These are phyloP conservation scores for Parvularia atlantis DNA, from an alignment of 78 protist species.

Conservation along the genomic window DNA sequence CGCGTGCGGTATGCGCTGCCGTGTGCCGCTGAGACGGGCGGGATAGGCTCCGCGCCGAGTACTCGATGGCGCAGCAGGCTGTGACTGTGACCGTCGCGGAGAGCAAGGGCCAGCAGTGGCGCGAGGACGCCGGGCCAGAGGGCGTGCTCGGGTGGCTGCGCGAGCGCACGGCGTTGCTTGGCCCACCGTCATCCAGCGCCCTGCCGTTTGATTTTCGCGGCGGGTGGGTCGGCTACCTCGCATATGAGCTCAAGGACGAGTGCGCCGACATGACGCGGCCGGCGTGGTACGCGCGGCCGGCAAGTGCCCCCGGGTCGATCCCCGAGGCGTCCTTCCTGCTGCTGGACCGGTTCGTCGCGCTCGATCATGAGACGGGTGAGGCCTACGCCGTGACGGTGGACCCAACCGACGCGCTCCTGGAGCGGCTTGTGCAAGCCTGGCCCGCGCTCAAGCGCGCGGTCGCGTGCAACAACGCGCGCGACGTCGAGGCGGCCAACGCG, in stretches of 20 bases:
- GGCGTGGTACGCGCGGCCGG: background rate
- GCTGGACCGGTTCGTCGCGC: conserved; percentile 28
- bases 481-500: no score
- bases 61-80: background rate
- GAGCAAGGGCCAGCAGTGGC: no score
- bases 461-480: no score
- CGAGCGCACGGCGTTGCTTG: background rate
- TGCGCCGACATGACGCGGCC: background rate
- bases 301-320: background rate
- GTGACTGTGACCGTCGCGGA: no score
- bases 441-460: no score
- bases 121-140: background rate
- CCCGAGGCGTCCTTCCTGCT: conserved; percentile 21
- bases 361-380: conserved; percentile 25
- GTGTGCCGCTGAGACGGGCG: no score
- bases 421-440: no score
- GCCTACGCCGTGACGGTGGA: background rate
- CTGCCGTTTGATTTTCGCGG: conserved; percentile 36
- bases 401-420: no score
- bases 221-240: conserved; percentile 63
- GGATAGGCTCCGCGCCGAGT: background rate
- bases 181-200: background rate
- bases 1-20: no score
- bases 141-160: background rate
- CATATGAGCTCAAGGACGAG: conserved; percentile 41